A percentile compares a stretch with the other conserved stretches of the same genome.
These are phyloP conservation scores for Geopyxis carbonaria DNA, from an alignment of 495 filamentous ascomycete species.

Conservation along the genomic window DNA sequence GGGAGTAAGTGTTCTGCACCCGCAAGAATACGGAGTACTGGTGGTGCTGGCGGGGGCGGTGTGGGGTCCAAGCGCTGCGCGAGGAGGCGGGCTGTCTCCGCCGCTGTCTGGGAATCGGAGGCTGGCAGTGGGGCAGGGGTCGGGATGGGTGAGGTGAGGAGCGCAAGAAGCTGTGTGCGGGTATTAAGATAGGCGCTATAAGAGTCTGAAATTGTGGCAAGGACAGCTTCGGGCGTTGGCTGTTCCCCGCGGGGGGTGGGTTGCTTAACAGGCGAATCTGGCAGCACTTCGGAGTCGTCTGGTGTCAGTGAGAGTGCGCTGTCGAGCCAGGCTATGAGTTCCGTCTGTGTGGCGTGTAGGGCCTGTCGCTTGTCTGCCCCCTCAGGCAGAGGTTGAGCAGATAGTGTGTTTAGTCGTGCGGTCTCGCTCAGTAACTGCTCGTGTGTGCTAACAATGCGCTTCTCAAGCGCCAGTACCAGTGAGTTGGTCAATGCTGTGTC, in stretches of 20 bases:
- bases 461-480: constrained; percentile 13
- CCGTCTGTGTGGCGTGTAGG: background rate
- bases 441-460: constrained; percentile 11
- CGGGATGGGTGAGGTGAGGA: constrained; percentile 5
- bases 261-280: background rate
- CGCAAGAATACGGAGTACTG: constrained; percentile 14
- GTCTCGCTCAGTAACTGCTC: constrained; percentile 11
- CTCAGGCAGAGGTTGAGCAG: too few relatives aligned
- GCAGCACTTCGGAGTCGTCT: too few relatives aligned
- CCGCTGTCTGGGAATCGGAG: background rate
- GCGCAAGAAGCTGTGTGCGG: constrained; percentile 10
- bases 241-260: too few relatives aligned
- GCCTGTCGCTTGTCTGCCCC: too few relatives aligned
- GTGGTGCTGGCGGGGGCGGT: constrained; percentile 11
- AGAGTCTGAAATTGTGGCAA: constrained; percentile 9
- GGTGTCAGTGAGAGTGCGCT: constrained; percentile 1
- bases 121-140: background rate
- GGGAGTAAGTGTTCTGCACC: constrained; percentile 18
- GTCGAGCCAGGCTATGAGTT: constrained; percentile 3
- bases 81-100: too few relatives aligned
- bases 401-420: constrained; percentile 10
- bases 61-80: constrained; percentile 6
- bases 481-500: constrained; percentile 6
- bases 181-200: constrained; percentile 16
- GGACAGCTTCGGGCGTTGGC: constrained; percentile 10